These are phyloP conservation scores for Solanum lignicaule DNA, from an alignment of 257 asterid species.

Conservation along the genomic window DNA sequence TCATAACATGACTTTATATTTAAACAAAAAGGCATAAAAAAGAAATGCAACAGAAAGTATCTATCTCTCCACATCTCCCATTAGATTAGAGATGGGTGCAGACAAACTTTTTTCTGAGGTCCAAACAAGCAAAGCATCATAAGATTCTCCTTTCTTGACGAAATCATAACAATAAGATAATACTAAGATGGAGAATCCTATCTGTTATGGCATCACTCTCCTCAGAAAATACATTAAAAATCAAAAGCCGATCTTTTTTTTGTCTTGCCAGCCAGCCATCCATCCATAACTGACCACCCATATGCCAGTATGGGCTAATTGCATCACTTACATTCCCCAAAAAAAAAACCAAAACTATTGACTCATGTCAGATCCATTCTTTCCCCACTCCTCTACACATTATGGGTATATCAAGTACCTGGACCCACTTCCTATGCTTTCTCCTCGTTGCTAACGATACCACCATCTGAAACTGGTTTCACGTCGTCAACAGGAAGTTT, in stretches of 20 bases:
- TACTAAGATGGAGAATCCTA: constrained; percentile 15
- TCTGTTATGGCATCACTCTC: constrained; percentile 15
- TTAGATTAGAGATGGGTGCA: constrained; percentile 1
- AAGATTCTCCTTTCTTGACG: constrained; percentile 12
- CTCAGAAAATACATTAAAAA: constrained; percentile 7
- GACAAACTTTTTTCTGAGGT: constrained; percentile 9
- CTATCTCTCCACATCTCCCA: constrained; percentile 7
- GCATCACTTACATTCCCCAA: constrained; percentile 5
- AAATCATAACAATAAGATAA: constrained; percentile 11
- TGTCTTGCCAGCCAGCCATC: constrained; percentile 21
- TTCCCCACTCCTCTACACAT: constrained; percentile 7
- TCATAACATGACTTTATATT: constrained; percentile 1
- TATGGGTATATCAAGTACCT: constrained; percentile 20
- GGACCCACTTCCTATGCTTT: constrained; percentile 47
- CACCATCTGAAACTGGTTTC: constrained; percentile 35
- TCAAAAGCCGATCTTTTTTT: constrained; percentile 10
- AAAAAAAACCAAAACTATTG: constrained; percentile 16
- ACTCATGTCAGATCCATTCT: constrained; percentile 19
- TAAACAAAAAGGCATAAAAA: background rate
- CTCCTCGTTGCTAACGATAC: constrained; percentile 44
- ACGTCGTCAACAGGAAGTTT: constrained; percentile 48
- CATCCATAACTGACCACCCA: constrained; percentile 11
- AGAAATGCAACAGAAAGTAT: background rate
- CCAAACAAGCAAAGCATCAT: constrained; percentile 18
- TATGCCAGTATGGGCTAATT: constrained; percentile 10